These are phyloP conservation scores for Limonomyces culmigenus DNA, from an alignment of 1,284 basidiomycete species.

Conservation along the genomic window DNA sequence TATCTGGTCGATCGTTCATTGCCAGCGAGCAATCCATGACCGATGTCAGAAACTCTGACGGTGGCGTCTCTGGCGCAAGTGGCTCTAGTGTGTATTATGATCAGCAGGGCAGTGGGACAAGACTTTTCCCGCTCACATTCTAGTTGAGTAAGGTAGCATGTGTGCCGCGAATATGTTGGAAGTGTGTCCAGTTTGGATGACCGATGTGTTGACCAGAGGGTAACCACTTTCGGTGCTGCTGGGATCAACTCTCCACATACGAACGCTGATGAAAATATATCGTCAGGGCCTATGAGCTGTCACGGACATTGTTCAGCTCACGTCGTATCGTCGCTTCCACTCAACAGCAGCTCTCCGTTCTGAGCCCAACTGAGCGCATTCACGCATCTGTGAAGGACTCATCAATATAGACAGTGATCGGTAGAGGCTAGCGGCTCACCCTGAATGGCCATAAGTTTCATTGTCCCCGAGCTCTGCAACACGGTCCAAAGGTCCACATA, in stretches of 20 bases:
- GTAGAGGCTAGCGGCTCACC: conserved; percentile 22
- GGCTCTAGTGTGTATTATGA: conserved; percentile 22
- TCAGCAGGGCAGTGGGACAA: conserved; percentile 8
- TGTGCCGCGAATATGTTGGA: conserved; percentile 82
- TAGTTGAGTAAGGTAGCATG: conserved; percentile 60
- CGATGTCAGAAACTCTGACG: conserved; percentile 69
- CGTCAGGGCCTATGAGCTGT: background rate
- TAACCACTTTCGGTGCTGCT: conserved; percentile 21
- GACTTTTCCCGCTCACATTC: conserved; percentile 29
- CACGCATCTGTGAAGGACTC: conserved; percentile 38
- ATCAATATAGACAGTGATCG: conserved; percentile 1
- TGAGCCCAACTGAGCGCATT: conserved; percentile 77
- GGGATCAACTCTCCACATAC: conserved; percentile 51
- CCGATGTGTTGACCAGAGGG: conserved; percentile 44
- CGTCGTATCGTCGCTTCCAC: conserved; percentile 74
- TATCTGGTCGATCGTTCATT: conserved; percentile 20
- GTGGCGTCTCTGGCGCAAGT: conserved; percentile 69
- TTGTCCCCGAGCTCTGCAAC: conserved; percentile 54
- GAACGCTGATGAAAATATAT: conserved; percentile 23
- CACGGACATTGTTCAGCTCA: conserved; percentile 17
- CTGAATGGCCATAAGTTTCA: conserved; percentile 38
- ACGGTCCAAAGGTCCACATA: conserved; percentile 22
- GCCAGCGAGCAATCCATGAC: conserved; percentile 22
- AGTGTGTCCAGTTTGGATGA: conserved; percentile 65
- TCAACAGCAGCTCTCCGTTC: conserved; percentile 58